These are phyloP conservation scores for Yamadazyma epiphylla DNA, from an alignment of 1,139 yeast genomes.

Conservation along the genomic window DNA sequence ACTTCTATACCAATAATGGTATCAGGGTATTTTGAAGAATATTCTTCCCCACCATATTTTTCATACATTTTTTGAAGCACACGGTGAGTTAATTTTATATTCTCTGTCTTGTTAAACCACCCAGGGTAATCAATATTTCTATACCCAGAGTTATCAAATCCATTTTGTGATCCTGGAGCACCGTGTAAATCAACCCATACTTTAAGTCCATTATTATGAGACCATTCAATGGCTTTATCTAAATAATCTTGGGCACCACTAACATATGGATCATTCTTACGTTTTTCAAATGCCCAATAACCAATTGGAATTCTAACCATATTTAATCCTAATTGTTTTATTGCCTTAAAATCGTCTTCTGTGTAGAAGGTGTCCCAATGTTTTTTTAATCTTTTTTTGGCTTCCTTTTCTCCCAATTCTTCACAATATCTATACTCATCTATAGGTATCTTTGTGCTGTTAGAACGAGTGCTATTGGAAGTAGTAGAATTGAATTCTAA, in stretches of 20 bases:
- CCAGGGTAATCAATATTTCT: slow-evolving; percentile 51
- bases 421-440: slow-evolving; percentile 81
- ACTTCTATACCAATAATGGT: slow-evolving; percentile 82
- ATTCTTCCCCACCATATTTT: slow-evolving; percentile 62
- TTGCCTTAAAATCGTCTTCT: slow-evolving; percentile 64
- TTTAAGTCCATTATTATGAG: slow-evolving; percentile 55
- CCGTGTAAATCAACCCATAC: slow-evolving; percentile 96
- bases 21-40: slow-evolving; percentile 48
- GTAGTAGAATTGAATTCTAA: slow-evolving; percentile 33
- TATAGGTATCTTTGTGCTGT: slow-evolving; percentile 71
- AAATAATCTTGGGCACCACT: slow-evolving; percentile 76
- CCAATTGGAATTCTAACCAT: slow-evolving; percentile 91
- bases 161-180: slow-evolving; percentile 94
- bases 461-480: slow-evolving; percentile 23
- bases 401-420: slow-evolving; percentile 58
- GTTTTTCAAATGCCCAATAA: slow-evolving; percentile 83
- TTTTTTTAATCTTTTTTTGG: slow-evolving; percentile 45
- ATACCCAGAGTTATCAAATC: slow-evolving; percentile 91
- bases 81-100: slow-evolving; percentile 48
- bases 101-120: slow-evolving; percentile 49
- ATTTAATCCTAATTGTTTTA: slow-evolving; percentile 68
- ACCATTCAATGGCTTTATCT: slow-evolving; percentile 78
- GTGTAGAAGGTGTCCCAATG: slow-evolving; percentile 85
- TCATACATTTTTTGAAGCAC: slow-evolving; percentile 44
- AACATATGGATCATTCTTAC: slow-evolving; percentile 76